Conservation (phyloP, 2,329 filamentous ascomycete genomes). For the Talaromyces atroroseus region DNA sequence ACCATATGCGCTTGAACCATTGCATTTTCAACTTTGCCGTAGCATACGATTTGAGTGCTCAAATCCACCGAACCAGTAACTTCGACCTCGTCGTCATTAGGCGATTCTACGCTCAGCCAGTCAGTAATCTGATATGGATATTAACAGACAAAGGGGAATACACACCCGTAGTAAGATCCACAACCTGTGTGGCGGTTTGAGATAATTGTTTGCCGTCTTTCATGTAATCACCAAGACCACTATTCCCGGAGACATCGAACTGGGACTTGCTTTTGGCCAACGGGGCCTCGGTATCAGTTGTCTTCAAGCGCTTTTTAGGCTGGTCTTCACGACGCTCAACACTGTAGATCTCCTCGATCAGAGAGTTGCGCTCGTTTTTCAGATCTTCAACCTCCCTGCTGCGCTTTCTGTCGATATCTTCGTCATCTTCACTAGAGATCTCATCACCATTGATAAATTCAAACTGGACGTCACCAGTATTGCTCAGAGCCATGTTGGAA, state of each 20-base stretch:
- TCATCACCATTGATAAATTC: constrained; percentile 25
- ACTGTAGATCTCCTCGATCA: constrained; percentile 72
- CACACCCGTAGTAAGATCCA: constrained; percentile 42
- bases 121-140: not conserved
- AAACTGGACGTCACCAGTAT: constrained; percentile 19
- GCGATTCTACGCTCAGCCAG: constrained; percentile 15
- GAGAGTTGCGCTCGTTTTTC: constrained; percentile 1
- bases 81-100: constrained; percentile 34
- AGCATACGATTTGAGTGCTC: constrained; percentile 69
- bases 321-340: constrained; percentile 60
- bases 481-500: not conserved
- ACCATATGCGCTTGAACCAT: constrained; percentile 62
- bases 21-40: constrained; percentile 67
- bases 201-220: constrained; percentile 51
- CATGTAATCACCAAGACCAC: constrained; percentile 60
- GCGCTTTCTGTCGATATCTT: constrained; percentile 21
- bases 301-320: constrained; percentile 63
- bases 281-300: constrained; percentile 42
- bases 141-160: not conserved
- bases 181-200: constrained; percentile 41
- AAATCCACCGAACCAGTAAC: constrained; percentile 52
- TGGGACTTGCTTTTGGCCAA: constrained; percentile 38
- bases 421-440: constrained; percentile 20
- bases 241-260: constrained; percentile 47
- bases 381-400: constrained; percentile 17